These are phyloP conservation scores for Botrytis fabae DNA, from an alignment of 2,329 filamentous ascomycete genomes.

Conservation along the genomic window DNA sequence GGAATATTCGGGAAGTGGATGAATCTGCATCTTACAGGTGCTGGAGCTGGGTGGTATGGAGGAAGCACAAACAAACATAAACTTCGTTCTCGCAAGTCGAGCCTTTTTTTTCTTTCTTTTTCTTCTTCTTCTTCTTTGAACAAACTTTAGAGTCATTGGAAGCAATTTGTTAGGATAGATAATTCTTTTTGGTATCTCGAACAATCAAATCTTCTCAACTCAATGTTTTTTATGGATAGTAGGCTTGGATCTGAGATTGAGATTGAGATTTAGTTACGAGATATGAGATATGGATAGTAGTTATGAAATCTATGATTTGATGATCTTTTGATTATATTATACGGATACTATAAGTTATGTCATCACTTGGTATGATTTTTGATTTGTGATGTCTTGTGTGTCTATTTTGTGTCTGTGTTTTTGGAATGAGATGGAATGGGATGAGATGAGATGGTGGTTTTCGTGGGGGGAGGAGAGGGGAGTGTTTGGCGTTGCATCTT, in stretches of 20 bases:
- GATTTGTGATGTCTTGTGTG: no score
- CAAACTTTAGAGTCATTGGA: background rate
- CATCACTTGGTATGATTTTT: no score
- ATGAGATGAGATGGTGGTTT: no score
- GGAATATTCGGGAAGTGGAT: background rate
- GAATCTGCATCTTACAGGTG: background rate
- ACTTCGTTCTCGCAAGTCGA: conserved; percentile 10
- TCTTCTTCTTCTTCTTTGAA: background rate
- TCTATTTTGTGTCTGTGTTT: no score
- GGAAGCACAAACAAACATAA: background rate
- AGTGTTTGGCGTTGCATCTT: no score
- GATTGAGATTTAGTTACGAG: no score
- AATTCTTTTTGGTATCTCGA: background rate
- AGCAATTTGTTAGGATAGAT: background rate
- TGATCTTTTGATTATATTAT: background rate
- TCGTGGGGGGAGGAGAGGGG: no score
- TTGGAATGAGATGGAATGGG: no score
- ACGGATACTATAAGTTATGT: no score
- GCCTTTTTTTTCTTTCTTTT: background rate
- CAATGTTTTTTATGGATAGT: background rate
- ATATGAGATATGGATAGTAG: no score
- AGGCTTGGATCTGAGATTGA: no score
- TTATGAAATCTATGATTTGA: background rate
- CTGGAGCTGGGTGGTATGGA: background rate
- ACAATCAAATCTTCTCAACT: background rate